phyloP scores from a whole-genome alignment of 257 asterid genomes.

The Petrea volubilis region DNA sequence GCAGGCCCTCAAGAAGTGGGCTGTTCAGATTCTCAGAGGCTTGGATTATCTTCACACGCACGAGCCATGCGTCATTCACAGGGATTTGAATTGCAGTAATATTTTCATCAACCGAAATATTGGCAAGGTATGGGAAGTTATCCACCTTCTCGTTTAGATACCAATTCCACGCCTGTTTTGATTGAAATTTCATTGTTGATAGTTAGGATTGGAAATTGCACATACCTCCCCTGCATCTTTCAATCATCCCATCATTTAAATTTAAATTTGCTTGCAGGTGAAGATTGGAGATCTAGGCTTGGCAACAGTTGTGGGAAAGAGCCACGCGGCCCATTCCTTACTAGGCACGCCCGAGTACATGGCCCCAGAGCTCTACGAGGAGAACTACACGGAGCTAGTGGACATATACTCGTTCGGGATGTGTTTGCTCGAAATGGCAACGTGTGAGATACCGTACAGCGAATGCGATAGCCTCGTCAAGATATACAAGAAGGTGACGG shows the following conservation, averaged over 20 bases:
- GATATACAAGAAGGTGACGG: constrained; percentile 49
- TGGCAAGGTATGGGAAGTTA: constrained; percentile 35
- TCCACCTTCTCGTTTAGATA: background rate
- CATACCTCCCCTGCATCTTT: too few species aligned
- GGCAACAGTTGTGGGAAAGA: constrained; percentile 44
- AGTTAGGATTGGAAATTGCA: too few species aligned
- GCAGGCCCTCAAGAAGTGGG: constrained; percentile 55
- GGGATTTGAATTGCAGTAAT: constrained; percentile 53
- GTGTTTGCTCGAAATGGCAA: constrained; percentile 49
- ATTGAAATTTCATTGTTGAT: background rate
- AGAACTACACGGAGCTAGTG: constrained; percentile 45
- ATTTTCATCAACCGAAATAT: constrained; percentile 49
- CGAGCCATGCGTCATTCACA: constrained; percentile 50
- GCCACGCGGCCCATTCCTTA: constrained; percentile 45
- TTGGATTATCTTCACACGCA: constrained; percentile 50
- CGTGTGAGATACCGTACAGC: constrained; percentile 47
- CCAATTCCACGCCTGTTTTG: background rate
- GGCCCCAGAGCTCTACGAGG: constrained; percentile 55
- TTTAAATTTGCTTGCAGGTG: constrained; percentile 19
- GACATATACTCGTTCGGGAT: constrained; percentile 56
- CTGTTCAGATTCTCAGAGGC: constrained; percentile 41
- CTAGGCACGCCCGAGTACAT: constrained; percentile 52
- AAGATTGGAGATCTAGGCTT: constrained; percentile 52
- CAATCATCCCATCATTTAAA: too few species aligned
- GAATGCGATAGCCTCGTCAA: constrained; percentile 44